These are phyloP conservation scores for Papilionanthe hybrid DNA, from an alignment of 116 monocot species.

Conservation along the genomic window DNA sequence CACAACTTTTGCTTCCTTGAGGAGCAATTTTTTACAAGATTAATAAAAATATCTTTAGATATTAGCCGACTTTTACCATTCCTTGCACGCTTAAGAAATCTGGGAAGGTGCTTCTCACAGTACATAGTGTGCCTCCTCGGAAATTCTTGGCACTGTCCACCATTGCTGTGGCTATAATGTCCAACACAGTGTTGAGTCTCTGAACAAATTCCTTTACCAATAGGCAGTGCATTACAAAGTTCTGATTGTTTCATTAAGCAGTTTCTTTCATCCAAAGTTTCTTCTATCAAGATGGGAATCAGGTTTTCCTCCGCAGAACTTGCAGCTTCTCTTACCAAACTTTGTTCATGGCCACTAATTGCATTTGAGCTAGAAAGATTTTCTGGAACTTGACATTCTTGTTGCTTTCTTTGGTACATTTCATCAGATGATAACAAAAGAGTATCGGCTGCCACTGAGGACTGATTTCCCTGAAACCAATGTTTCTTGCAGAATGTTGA, in stretches of 20 bases:
- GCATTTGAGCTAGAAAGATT: constrained; percentile 23
- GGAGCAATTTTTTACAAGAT: constrained; percentile 52
- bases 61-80: constrained; percentile 67
- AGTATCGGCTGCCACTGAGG: constrained; percentile 8
- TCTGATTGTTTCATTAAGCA: constrained; percentile 48
- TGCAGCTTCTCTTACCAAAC: constrained; percentile 16
- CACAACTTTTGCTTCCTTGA: constrained; percentile 65
- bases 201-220: constrained; percentile 13
- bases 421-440: constrained; percentile 12
- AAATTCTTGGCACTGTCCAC: constrained; percentile 52
- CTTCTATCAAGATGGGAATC: constrained; percentile 25
- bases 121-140: constrained; percentile 65
- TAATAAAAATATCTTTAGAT: constrained; percentile 78
- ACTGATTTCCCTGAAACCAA: constrained; percentile 20
- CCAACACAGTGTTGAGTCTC: constrained; percentile 63
- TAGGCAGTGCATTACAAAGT: constrained; percentile 31
- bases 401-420: constrained; percentile 29
- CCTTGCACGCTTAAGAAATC: constrained; percentile 80
- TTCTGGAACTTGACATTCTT: constrained; percentile 13
- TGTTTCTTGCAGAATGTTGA: constrained; percentile 93
- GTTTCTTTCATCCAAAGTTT: constrained; percentile 52
- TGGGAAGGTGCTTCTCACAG: constrained; percentile 90
- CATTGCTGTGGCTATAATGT: constrained; percentile 23
- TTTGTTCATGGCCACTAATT: constrained; percentile 13
- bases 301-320: constrained; percentile 28